Percentiles rank a stretch among this genome's conserved stretches.
Evolutionary conservation across 805 yeast genomes (phyloP).

Genomic region (Metschnikowia colocasiae): DNA sequence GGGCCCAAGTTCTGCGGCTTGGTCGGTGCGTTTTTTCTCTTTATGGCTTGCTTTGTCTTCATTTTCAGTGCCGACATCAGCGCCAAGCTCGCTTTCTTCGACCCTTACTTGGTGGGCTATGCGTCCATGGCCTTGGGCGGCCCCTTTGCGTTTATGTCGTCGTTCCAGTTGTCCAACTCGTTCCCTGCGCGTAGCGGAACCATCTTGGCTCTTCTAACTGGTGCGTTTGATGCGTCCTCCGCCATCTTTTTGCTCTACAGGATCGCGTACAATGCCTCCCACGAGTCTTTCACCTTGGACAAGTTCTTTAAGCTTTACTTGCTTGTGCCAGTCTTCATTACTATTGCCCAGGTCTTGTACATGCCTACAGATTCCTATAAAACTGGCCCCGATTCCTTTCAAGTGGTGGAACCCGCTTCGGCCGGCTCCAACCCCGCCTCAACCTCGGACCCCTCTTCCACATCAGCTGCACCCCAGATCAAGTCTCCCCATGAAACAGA

Average conservation of each 20-base stretch:
- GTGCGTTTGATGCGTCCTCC: conserved; percentile 58
- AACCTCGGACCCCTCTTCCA: too few species aligned
- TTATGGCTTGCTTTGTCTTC: conserved; percentile 44
- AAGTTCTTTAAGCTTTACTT: conserved; percentile 47
- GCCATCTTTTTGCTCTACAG: conserved; percentile 51
- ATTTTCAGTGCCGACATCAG: conserved; percentile 34
- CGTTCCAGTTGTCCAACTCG: conserved; percentile 54
- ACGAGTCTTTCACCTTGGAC: conserved; percentile 35
- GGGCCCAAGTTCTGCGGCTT: conserved; percentile 56
- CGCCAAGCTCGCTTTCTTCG: conserved; percentile 26
- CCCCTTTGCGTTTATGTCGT: conserved; percentile 53
- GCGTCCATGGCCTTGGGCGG: conserved; percentile 55
- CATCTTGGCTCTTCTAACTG: conserved; percentile 51
- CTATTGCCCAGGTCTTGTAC: conserved; percentile 40
- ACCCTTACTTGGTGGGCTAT: conserved; percentile 52
- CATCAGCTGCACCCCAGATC: not conserved
- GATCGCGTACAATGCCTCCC: conserved; percentile 32
- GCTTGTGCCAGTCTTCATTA: conserved; percentile 48
- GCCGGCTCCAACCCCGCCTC: too few species aligned
- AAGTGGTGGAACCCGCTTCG: not conserved
- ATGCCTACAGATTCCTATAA: conserved; percentile 53
- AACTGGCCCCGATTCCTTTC: conserved; percentile 26
- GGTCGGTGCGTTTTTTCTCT: conserved; percentile 46
- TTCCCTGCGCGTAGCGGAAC: conserved; percentile 53
- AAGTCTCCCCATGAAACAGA: conserved; percentile 18